Conservation (phyloP, 257 asterid species). For the Verbascum thapsus region DNA sequence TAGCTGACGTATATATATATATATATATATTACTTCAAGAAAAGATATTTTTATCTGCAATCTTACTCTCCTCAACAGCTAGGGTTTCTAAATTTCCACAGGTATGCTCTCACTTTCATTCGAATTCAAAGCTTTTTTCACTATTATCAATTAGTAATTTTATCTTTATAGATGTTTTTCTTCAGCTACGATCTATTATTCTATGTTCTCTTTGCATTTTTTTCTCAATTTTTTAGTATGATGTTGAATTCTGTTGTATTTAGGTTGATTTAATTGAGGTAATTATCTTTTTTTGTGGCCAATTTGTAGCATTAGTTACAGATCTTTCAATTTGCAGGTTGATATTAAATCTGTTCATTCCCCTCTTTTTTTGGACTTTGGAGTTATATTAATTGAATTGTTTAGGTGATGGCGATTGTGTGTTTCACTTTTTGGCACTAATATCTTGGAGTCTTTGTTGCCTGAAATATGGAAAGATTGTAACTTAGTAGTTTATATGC, state of each 20-base stretch:
- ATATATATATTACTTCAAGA: background rate
- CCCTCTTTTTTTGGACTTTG: background rate
- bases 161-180: background rate
- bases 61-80: slow-evolving; percentile 22
- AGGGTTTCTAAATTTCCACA: slow-evolving; percentile 38
- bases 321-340: background rate
- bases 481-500: background rate
- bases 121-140: slow-evolving; percentile 2
- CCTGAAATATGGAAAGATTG: background rate
- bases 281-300: background rate
- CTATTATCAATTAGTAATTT: background rate
- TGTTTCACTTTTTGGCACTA: no score
- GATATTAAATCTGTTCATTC: background rate
- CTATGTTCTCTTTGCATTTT: background rate
- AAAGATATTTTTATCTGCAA: slow-evolving; percentile 20
- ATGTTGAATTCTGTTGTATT: slow-evolving; percentile 3
- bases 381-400: no score
- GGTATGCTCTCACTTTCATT: slow-evolving; percentile 18
- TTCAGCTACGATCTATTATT: slow-evolving; percentile 25
- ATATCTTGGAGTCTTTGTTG: background rate
- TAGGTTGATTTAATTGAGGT: background rate
- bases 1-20: no score
- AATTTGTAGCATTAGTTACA: background rate
- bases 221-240: background rate
- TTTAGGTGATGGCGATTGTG: no score